Conservation (phyloP, 2,329 filamentous ascomycete genomes). For the Colletotrichum sublineola region DNA sequence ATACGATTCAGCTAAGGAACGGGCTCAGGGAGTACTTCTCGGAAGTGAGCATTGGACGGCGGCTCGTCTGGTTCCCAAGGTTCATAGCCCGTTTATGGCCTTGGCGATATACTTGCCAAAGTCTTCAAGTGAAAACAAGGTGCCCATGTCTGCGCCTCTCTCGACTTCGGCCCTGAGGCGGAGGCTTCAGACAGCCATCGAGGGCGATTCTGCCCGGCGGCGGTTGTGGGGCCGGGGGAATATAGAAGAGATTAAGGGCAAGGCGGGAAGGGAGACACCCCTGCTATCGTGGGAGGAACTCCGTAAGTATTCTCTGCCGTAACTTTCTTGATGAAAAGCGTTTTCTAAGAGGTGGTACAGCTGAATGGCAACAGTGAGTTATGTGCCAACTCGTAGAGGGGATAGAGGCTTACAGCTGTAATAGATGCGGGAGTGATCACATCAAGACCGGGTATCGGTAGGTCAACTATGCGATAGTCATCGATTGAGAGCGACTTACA, state of each 20-base stretch:
- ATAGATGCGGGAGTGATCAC: slow-evolving; percentile 35
- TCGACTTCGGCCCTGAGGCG: slow-evolving; percentile 25
- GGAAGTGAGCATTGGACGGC: background rate
- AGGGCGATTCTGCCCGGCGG: slow-evolving; percentile 11
- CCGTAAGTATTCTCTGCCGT: slow-evolving; percentile 5
- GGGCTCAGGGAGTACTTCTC: background rate
- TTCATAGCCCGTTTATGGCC: background rate
- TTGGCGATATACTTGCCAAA: background rate
- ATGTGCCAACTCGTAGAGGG: background rate
- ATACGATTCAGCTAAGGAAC: background rate
- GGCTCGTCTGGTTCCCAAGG: background rate
- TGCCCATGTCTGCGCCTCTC: slow-evolving; percentile 11
- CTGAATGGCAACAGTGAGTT: slow-evolving; percentile 37
- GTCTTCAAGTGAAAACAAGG: no score
- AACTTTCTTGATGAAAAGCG: background rate
- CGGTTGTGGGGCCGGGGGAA: slow-evolving; percentile 7
- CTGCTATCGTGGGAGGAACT: slow-evolving; percentile 30
- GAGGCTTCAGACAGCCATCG: slow-evolving; percentile 21
- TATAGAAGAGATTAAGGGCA: background rate
- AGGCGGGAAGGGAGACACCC: no score
- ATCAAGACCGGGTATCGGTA: slow-evolving; percentile 35
- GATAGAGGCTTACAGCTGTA: background rate
- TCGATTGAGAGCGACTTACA: background rate
- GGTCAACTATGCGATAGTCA: background rate
- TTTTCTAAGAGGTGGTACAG: background rate